Evolutionary conservation across 371 early-diverging fungal genomes (phyloP), one percentile per base, ranked within the genome.

Genomic region (Fennellomyces sp.): DNA sequence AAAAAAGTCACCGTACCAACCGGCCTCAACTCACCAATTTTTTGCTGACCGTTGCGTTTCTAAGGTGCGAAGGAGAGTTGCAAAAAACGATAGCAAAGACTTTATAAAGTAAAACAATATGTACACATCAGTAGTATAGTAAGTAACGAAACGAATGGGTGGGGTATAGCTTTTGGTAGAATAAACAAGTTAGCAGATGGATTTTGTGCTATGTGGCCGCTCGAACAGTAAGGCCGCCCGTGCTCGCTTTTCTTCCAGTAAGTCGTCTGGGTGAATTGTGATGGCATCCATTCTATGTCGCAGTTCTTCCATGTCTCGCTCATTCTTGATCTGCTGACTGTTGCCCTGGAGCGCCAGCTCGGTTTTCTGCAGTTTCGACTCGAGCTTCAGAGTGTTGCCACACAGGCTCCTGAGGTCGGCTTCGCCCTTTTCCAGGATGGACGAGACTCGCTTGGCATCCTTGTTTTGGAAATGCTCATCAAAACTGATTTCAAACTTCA

Each of bases 241-340:
- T 39, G 13, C n/a, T 6, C 17, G 53, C 36, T 54, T 25, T 38
- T 53, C 33, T 23, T 53, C 35, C 28, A 54, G 12, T 17, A 54
- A 29, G 17, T 47, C 33, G 4, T 64, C 66, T 1, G 60, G 58
- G 25, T 65, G 66, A n/a, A 65, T 29, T 26, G 36, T 66, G 54
- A 66, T 61, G 6, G 61, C 66, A 39, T 58, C 58, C 66, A 66
- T 66, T n/a, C 48, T 41, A 41, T 66, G 57, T 58, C 53, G 61
- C 2, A 66, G 29, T 17, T 66, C 58, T 39, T 66, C 66, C 41
- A 66, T 62, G 25, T 58, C 61, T 7, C 39, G 48, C 17, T 66
- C 56, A 13, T 61, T 33, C 8, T 23, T 30, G 3, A 45, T 47
- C 29, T 21, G 31, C 25, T 49, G 41, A 28, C 35, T 55, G 29